Percentiles rank a stretch among this genome's conserved stretches.
Conservation (phyloP, 345 rosid genomes). For the Gossypium stocksii region DNA sequence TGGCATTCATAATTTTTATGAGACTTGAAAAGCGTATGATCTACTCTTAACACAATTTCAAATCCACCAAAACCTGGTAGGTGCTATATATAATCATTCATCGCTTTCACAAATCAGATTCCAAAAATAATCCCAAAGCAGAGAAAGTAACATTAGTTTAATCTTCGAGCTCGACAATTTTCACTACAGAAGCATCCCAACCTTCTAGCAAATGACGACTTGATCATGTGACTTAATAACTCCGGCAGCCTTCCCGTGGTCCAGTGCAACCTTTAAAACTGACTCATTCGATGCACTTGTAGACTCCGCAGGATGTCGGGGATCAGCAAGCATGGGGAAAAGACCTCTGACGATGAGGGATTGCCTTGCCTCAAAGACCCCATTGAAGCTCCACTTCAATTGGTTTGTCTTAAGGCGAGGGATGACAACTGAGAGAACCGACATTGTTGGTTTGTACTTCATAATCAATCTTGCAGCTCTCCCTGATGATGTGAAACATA, state of each 20-base stretch:
- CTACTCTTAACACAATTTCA: conserved; percentile 7
- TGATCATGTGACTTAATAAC: conserved; percentile 77
- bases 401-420: conserved; percentile 6
- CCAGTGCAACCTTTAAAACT: conserved; percentile 78
- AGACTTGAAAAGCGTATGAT: not conserved
- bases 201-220: conserved; percentile 89
- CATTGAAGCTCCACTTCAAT: conserved; percentile 5
- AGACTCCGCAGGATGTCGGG: conserved; percentile 89
- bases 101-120: conserved; percentile 2
- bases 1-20: no score
- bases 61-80: conserved; percentile 26
- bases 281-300: conserved; percentile 80
- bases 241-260: conserved; percentile 78
- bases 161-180: conserved; percentile 89
- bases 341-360: conserved; percentile 89
- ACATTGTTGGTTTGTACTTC: conserved; percentile 1
- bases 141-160: conserved; percentile 16
- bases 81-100: not conserved
- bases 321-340: conserved; percentile 94
- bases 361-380: conserved; percentile 49
- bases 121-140: not conserved
- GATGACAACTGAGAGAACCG: conserved; percentile 4
- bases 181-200: conserved; percentile 91
- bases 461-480: conserved; percentile 3
- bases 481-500: conserved; percentile 4